Conservation (phyloP, 306 rosid species). For the Leucaena leucocephala region DNA sequence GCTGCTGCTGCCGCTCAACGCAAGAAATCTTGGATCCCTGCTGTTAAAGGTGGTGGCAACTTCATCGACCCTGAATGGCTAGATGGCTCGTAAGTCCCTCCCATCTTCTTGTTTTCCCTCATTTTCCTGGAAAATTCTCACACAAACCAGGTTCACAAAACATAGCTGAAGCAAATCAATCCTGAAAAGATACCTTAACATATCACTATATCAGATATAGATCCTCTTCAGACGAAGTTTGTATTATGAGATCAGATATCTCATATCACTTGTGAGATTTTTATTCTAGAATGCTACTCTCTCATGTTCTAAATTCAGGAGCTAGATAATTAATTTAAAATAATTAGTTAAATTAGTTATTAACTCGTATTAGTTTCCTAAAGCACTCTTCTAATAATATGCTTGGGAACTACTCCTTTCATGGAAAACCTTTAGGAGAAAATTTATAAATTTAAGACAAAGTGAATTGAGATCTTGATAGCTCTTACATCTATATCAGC, state of each 20-base stretch:
- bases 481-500: too few species aligned
- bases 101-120: neutral
- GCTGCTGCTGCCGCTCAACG: slow-evolving; percentile 56
- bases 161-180: neutral
- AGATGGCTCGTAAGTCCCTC: slow-evolving; percentile 90
- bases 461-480: too few species aligned
- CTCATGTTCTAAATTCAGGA: too few species aligned
- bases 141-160: neutral
- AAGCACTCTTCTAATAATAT: too few species aligned
- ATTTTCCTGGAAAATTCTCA: neutral
- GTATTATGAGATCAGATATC: neutral
- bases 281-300: neutral
- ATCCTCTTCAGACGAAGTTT: neutral
- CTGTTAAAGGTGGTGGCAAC: slow-evolving; percentile 70
- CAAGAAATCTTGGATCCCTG: slow-evolving; percentile 85
- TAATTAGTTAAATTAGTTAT: too few species aligned
- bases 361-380: too few species aligned
- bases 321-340: too few species aligned
- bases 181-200: neutral
- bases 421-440: too few species aligned
- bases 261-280: neutral
- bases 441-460: too few species aligned
- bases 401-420: too few species aligned
- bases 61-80: slow-evolving; percentile 95
- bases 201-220: neutral